phyloP scores from a whole-genome alignment of 495 filamentous ascomycete genomes.

The Symbiotaphrina buchneri region DNA sequence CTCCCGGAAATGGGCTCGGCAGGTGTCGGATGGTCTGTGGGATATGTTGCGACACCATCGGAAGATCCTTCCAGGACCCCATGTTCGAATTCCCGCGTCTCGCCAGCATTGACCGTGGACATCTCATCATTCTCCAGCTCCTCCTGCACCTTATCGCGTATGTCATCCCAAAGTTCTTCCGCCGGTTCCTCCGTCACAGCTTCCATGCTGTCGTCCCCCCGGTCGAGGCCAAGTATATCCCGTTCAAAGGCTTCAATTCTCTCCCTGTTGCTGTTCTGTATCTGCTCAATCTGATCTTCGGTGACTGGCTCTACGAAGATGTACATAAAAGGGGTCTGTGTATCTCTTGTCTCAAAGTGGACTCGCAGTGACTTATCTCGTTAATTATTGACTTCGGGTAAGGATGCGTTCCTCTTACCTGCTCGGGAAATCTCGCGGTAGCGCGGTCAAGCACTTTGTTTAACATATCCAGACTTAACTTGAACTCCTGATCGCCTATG shows the following conservation, averaged over 20 bases:
- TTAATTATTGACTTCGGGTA: no score
- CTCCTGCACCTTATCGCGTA: slow-evolving; percentile 27
- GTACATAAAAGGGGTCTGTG: slow-evolving; percentile 48
- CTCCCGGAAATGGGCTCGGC: no score
- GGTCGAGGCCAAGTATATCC: slow-evolving; percentile 27
- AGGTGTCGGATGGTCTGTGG: no score
- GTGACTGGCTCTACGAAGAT: slow-evolving; percentile 73
- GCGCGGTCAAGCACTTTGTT: slow-evolving; percentile 57
- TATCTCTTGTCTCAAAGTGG: slow-evolving; percentile 61
- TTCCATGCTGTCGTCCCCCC: slow-evolving; percentile 9
- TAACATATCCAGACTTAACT: slow-evolving; percentile 50
- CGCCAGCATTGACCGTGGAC: no score
- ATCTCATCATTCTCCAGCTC: slow-evolving; percentile 28
- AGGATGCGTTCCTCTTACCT: slow-evolving; percentile 12
- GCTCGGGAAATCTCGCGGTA: slow-evolving; percentile 43
- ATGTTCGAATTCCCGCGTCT: no score
- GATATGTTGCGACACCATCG: no score
- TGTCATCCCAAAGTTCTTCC: slow-evolving; percentile 23
- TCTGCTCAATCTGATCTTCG: slow-evolving; percentile 40
- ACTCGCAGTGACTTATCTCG: slow-evolving; percentile 42
- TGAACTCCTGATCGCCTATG: slow-evolving; percentile 78
- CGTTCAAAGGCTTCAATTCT: slow-evolving; percentile 46
- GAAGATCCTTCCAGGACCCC: no score
- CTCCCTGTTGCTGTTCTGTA: slow-evolving; percentile 41
- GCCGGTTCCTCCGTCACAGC: slow-evolving; percentile 1